Base-by-base conservation (phyloP, 306 rosid species). In the Hylodesmum podocarpum region DNA sequence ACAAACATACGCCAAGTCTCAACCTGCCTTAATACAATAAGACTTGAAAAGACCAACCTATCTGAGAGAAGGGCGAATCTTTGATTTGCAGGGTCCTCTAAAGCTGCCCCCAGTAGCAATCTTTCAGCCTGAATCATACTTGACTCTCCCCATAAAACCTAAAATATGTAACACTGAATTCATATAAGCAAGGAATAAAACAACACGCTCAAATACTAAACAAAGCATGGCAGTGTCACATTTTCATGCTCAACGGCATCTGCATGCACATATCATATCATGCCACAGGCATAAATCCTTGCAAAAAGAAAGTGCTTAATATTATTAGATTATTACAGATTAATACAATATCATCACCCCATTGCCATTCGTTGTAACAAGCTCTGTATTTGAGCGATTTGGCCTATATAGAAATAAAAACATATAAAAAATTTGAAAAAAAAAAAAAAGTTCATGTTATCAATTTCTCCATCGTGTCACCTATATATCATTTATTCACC, bases 61-160 rank as follows among this genome's bases (percentile, higher is more conserved):
- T 95, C 99, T 1, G 99, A 95, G 47, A 95, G 96, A 73, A 95
- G 96, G 82, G 92, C 87, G 80, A 95, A 95, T 95, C 98, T 89
- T 65, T 88, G 99, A 83, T 92, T 95, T 33, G 98, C 94, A 0
- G 94, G 96, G 77, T 95, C 97, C 79, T 89, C 94, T 50, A 92
- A 90, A 49, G 97, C 96, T 59, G 84, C 83, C n/a, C 51, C 77
- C 36, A 86, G 77, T 46, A 88, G 74, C 87, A 86, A 77, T 65
- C 66, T 81, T 64, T 82, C 87, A 5, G 84, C 85, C 80, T 84
- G 81, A 69, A 84, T 88, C 91, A 87, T 87, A 82, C 82, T 87
- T 27, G 91, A 85, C 54, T 87, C 89, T 39, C 91, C 91, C 91
- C 91, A 87, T 80, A 57, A 75, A 66, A 87, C 89, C 91, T 87